Base-by-base conservation (phyloP, 805 yeast genomes). In the Torulaspora microellipsoides region DNA sequence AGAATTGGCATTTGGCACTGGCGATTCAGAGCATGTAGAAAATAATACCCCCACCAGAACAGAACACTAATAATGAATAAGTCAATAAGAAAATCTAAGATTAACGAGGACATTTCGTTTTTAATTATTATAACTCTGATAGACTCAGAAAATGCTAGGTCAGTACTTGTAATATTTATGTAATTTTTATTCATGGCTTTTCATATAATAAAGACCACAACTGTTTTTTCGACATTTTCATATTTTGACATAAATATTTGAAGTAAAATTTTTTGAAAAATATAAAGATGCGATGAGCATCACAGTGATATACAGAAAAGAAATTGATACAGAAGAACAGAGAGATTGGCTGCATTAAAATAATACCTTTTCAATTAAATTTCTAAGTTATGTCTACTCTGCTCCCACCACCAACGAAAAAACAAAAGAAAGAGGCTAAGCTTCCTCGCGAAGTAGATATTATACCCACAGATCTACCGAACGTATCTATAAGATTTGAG, bases 371-470 rank as follows among this genome's bases (percentile, higher is more conserved):
- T 27, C 11, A 23, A 23, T 20, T 25, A n/a, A 17, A 3, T 36
- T 32, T 7, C 8, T 13, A 10, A n/a, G 15, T 12, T 20, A 90
- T 91, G 98, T 93, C 98, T 40, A 93, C 98, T 0, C 72, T 87
- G 34, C 65, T 93, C 36, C 99, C 99, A 20, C 98, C 97, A 32
- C 95, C 86, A 15, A 83, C 95, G 1, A 91, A 93, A 65, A 86
- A 81, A 60, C 95, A 87, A 62, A 85, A 76, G 65, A 79, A 80
- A 60, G 85, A 75, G 49, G 95, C 95, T 4, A 97, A 89, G 62
- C 73, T 78, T 61, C 85, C 86, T 8, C 79, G 83, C 43, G 91
- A 85, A 40, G 83, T 85, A 23, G 82, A 78, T 40, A 64, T 85
- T 9, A 68, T 84, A 13, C 96, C 97, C 2, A 70, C 62, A 1